A percentile compares a stretch with the other conserved stretches of the same genome.
These are phyloP conservation scores for Yamadazyma sp. DNA, from an alignment of 1,139 yeast species.

Conservation along the genomic window DNA sequence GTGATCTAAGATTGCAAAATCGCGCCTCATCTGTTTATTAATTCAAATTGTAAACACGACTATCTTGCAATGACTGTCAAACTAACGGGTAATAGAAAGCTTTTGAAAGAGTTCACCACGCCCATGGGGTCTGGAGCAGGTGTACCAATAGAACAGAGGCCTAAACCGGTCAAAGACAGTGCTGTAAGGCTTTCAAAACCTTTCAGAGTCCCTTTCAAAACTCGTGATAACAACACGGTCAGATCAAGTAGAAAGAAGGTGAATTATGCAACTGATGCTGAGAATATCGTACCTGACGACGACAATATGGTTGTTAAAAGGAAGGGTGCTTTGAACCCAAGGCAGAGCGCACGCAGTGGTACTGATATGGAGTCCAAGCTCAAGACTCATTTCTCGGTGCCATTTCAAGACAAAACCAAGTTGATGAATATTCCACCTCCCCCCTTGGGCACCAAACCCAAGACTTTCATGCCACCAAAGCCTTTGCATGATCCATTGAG, in stretches of 20 bases:
- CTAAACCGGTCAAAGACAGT: conserved; percentile 39
- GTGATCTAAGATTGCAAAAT: background rate
- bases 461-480: conserved; percentile 71
- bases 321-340: conserved; percentile 53
- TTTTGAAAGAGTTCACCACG: conserved; percentile 40
- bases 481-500: conserved; percentile 92
- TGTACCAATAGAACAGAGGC: conserved; percentile 40
- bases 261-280: conserved; percentile 29
- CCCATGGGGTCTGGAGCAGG: conserved; percentile 51
- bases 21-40: conserved; percentile 2
- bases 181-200: conserved; percentile 39
- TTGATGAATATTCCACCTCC: conserved; percentile 57
- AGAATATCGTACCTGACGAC: conserved; percentile 17
- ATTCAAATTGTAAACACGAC: conserved; percentile 1
- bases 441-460: conserved; percentile 75
- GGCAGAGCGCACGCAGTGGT: conserved; percentile 22
- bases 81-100: conserved; percentile 22
- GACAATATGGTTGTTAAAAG: conserved; percentile 18
- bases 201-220: conserved; percentile 43
- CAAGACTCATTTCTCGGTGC: conserved; percentile 49
- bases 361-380: conserved; percentile 35
- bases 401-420: conserved; percentile 39
- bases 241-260: conserved; percentile 30
- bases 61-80: conserved; percentile 5
- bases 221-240: conserved; percentile 16